These are phyloP conservation scores for Rosa hybrid DNA, from an alignment of 331 rosid species.

Conservation along the genomic window DNA sequence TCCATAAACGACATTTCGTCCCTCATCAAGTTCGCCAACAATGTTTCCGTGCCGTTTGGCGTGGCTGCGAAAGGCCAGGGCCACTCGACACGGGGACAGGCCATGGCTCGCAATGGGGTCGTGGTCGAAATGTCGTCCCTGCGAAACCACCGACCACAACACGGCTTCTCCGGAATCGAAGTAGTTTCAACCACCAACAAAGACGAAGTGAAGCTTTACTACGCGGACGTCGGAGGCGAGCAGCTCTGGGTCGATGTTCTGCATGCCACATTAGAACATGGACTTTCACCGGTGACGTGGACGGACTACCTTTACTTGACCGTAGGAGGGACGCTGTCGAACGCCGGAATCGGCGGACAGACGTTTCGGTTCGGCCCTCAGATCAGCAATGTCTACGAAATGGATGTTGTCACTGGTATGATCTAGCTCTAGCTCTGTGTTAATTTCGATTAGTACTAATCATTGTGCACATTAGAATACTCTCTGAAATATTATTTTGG, in stretches of 20 bases:
- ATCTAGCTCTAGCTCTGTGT: not conserved
- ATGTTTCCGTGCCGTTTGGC: constrained; percentile 41
- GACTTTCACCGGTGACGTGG: constrained; percentile 78
- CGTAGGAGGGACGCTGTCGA: constrained; percentile 92
- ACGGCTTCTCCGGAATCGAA: constrained; percentile 22
- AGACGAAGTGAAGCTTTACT: constrained; percentile 18
- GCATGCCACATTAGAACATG: constrained; percentile 45
- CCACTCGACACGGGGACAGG: constrained; percentile 78
- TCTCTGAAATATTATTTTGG: not conserved
- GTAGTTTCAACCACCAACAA: constrained; percentile 33
- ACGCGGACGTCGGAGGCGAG: constrained; percentile 81
- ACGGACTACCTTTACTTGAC: constrained; percentile 81
- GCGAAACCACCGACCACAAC: constrained; percentile 28
- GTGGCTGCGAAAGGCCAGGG: constrained; percentile 80
- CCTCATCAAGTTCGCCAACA: constrained; percentile 48
- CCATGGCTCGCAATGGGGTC: constrained; percentile 76
- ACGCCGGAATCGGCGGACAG: constrained; percentile 83
- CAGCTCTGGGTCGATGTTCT: constrained; percentile 74
- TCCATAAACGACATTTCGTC: constrained; percentile 49
- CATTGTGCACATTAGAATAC: not conserved
- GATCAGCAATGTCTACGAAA: constrained; percentile 66
- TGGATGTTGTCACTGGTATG: constrained; percentile 87
- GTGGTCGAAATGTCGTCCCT: constrained; percentile 71
- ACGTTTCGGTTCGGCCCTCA: constrained; percentile 86
- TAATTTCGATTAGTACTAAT: not conserved